These are phyloP conservation scores for Pleurotus sapidus DNA, from an alignment of 768 basidiomycete genomes.

Conservation along the genomic window DNA sequence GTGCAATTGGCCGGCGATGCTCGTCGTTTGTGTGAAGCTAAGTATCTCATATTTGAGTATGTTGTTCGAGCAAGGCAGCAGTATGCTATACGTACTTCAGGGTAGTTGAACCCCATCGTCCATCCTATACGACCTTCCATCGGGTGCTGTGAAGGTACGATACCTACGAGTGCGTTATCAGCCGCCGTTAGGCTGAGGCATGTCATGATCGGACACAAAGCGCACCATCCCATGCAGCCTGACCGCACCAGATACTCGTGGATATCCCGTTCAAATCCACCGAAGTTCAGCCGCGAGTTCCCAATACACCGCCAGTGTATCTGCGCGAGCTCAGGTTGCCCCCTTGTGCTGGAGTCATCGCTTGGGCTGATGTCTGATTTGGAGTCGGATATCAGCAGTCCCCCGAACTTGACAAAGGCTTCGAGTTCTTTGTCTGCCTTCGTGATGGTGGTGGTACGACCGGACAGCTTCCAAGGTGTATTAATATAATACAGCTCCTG, in stretches of 20 bases:
- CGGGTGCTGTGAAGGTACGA: slow-evolving; percentile 20
- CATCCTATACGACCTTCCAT: slow-evolving; percentile 24
- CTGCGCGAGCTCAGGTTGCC: slow-evolving; percentile 24
- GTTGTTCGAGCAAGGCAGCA: background rate
- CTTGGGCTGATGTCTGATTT: background rate
- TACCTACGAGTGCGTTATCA: slow-evolving; percentile 9
- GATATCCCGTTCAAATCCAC: slow-evolving; percentile 21
- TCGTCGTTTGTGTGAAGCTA: slow-evolving; percentile 6
- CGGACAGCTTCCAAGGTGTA: slow-evolving; percentile 20
- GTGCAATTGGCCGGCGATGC: background rate
- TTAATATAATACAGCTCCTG: slow-evolving; percentile 16
- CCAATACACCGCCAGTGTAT: slow-evolving; percentile 30
- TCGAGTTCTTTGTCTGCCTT: slow-evolving; percentile 4
- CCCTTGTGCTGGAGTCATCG: slow-evolving; percentile 6
- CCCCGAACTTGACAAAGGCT: slow-evolving; percentile 7
- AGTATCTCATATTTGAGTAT: background rate
- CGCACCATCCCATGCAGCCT: slow-evolving; percentile 16
- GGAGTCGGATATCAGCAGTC: slow-evolving; percentile 4
- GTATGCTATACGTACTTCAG: background rate
- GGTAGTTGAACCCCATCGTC: slow-evolving; percentile 9
- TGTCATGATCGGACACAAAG: slow-evolving; percentile 9
- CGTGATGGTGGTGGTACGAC: slow-evolving; percentile 8
- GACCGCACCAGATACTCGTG: slow-evolving; percentile 22
- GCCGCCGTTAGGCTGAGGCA: too few relatives aligned
- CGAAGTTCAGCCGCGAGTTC: slow-evolving; percentile 26